Base-by-base conservation (phyloP, 148 eudicot species). In the Rhododendron griersonianum region DNA sequence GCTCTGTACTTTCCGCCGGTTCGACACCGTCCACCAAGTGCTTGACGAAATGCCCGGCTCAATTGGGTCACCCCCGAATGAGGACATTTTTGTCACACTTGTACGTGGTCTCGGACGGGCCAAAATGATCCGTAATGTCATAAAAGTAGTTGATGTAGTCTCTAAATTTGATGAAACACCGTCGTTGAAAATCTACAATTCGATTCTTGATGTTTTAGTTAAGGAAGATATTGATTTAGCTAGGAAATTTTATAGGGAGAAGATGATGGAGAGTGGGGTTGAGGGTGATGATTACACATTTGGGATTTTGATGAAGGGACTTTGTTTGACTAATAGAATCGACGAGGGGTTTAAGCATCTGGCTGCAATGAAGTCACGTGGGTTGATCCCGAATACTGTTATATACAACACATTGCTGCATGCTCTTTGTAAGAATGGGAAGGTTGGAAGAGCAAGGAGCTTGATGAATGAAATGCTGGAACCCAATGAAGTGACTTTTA, bases 281-380 rank as follows among this genome's bases (percentile, higher is more conserved):
- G 45, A 84, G 81, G 97, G 94, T 18, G 98, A 95, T 93, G 92
- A 90, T 37, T 97, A 93, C 85, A 95, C 99, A 67, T 97, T 84
- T 85, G 98, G 95, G 82, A 97, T 96, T 73, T 88, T 97, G 92
- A 97, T 97, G 99, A 97, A 95, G 83, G 99, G 99, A 8, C 87
- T 97, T 76, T 93, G 98, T 89, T 90, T 95, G 90, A 97, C 99
- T 23, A 97, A 97, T 89, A 89, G 98, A 51, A 93, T 95, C 39
- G 94, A 92, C 3, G 98, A 95, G 39, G 96, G 96, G 87, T 97
- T 93, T 90, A 94, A 93, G 91, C 94, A 94, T 78, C 87, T 97
- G 90, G 93, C 96, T 25, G 84, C 87, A 41, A 94, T 95, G 91
- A 95, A 95, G 91, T 85, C 85, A 11, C 90, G 88, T 11, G 94